A percentile compares a stretch with the other conserved stretches of the same genome.
Conservation (phyloP, 768 basidiomycete genomes). For the Mrakia frigida region DNA sequence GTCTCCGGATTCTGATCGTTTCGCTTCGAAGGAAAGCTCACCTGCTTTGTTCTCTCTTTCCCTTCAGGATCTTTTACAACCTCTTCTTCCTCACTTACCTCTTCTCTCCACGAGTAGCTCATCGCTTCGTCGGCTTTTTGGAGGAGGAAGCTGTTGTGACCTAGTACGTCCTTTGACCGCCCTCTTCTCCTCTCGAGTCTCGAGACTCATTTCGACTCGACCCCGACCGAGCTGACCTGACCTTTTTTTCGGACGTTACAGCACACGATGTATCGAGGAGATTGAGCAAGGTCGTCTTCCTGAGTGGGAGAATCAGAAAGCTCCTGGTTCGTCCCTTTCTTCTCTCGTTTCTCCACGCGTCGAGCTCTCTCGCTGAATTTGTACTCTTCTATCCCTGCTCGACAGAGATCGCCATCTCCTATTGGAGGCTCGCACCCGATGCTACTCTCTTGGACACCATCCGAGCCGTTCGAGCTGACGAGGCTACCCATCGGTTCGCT, state of each 20-base stretch:
- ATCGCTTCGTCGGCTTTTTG: conserved; percentile 39
- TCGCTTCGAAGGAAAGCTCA: background rate
- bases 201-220: background rate
- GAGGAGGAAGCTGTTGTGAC: conserved; percentile 95
- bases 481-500: conserved; percentile 66
- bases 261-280: conserved; percentile 72
- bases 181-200: background rate
- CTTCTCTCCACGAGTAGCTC: conserved; percentile 32
- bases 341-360: background rate
- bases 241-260: background rate
- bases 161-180: conserved; percentile 54
- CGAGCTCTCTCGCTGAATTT: background rate
- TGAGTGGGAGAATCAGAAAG: conserved; percentile 57
- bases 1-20: too few species aligned
- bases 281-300: conserved; percentile 50
- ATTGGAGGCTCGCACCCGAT: conserved; percentile 38
- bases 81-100: conserved; percentile 64
- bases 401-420: conserved; percentile 28
- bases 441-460: conserved; percentile 68
- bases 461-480: conserved; percentile 87
- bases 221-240: background rate
- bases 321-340: background rate
- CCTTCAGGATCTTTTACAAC: conserved; percentile 51
- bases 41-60: conserved; percentile 35
- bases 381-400: background rate